Base-by-base conservation (phyloP, 257 asterid genomes). In the Jacaranda mimosifolia region DNA sequence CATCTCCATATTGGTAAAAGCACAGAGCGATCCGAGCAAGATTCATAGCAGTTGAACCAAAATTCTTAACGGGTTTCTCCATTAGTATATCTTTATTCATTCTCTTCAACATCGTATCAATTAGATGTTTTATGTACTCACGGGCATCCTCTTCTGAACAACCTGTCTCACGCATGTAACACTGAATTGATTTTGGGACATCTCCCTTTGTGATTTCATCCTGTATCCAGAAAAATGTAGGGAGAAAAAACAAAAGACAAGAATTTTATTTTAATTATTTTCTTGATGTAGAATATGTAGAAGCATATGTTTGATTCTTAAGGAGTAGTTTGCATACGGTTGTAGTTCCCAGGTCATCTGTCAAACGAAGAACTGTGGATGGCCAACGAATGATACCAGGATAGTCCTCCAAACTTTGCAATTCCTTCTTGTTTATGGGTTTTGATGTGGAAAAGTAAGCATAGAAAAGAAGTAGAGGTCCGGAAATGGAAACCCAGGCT, bases 301-400 rank as follows among this genome's bases (percentile, higher is more conserved):
- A n/a, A n/a, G n/a, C n/a, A n/a, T n/a, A n/a, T n/a, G n/a, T n/a
- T n/a, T n/a, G n/a, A n/a, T n/a, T n/a, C n/a, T n/a, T n/a, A n/a
- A n/a, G n/a, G n/a, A n/a, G n/a, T n/a, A n/a, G n/a, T 70, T 46
- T 35, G 26, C 90, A 49, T 84, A 86, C 91, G 3, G 84, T 48
- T 4, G 91, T 49, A 26, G 92, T 90, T 72, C 80, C 90, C 79
- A 90, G 75, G 80, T 87, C 93, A 70, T 89, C 82, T 1, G 43
- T 67, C 3, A 89, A 85, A 17, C 91, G 91, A 58, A 85, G 83
- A 83, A 89, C 72, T 69, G 76, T 52, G 0, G 89, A 79, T 1
- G 91, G 83, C 78, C 78, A 79, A 21, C 64, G 83, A 64, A 86
- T 73, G 17, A 89, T 57, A 3, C 79, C 65, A 0, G 85, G 82